Base-by-base conservation (phyloP, 148 eudicot genomes). In the Fagopyrum homotropicum region DNA sequence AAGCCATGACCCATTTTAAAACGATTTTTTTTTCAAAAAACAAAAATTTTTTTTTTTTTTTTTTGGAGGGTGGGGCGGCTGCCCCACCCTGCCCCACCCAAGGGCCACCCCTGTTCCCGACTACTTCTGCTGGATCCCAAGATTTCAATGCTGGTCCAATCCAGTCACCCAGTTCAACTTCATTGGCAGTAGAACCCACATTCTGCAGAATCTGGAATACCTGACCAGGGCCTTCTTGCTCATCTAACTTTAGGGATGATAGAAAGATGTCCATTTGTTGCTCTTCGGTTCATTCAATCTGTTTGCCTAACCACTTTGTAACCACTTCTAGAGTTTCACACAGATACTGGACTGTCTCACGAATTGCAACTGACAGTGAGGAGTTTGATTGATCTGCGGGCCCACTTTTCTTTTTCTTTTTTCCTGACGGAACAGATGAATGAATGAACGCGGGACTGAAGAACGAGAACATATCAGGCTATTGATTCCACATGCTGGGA, bases 321-420 rank as follows among this genome's bases (percentile, higher is more conserved):
- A 90, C 89, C 75, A 81, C 63, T 77, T 89, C 91, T 44, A 94
- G 69, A 19, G 77, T 83, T 52, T 82, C 80, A 75, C 79, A 75
- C 0, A 90, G 73, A 49, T 91, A 85, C 44, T 76, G 75, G 82
- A 90, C 77, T 19, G 97, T 86, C 69, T 83, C 88, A 61, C 78
- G 84, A 69, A 90, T 71, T 45, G 81, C 87, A 30, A 75, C 84
- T 71, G 84, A 86, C 17, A 86, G 78, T 72, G 59, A 73, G 72
- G 91, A 75, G 69, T 78, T 94, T 43, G 80, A 79, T 40, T 79
- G 86, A 22, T 94, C 93, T 9, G 84, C 69, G 69, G 86, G 22
- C 50, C 88, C 90, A 72, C 89, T 86, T 82, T 92, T 94, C 89
- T 94, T 94, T 83, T 94, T 94, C 85, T 90, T 94, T 84, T 92